A percentile compares a stretch with the other conserved stretches of the same genome.
Conservation (phyloP, 176 grass and related monocot species). For the Typha latifolia region DNA sequence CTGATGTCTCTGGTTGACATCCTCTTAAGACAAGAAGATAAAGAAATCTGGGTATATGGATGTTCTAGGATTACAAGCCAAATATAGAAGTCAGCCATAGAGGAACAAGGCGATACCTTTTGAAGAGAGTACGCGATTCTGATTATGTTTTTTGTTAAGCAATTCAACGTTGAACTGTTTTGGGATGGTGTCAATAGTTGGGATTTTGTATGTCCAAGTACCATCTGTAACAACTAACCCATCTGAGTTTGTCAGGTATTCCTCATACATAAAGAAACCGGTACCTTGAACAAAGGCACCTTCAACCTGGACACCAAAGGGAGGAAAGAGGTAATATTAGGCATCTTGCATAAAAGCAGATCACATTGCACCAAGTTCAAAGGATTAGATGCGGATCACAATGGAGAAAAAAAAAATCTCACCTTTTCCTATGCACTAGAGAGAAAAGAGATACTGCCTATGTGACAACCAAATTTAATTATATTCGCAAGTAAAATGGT, state of each 20-base stretch:
- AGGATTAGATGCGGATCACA: background rate
- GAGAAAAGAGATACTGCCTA: too few species aligned
- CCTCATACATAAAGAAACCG: constrained; percentile 25
- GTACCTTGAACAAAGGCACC: constrained; percentile 30
- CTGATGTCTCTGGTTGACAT: background rate
- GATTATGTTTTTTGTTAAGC: constrained; percentile 71
- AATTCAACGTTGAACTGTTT: constrained; percentile 86
- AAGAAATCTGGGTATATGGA: background rate
- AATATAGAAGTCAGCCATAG: background rate
- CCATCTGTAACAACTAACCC: constrained; percentile 66
- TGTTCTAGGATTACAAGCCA: background rate
- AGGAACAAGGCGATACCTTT: constrained; percentile 41
- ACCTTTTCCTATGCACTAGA: too few species aligned
- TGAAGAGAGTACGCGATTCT: constrained; percentile 82
- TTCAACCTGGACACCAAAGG: constrained; percentile 12
- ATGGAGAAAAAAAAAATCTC: background rate
- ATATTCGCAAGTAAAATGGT: too few species aligned
- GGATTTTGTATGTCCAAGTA: constrained; percentile 97
- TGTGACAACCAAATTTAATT: too few species aligned
- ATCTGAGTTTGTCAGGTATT: constrained; percentile 12
- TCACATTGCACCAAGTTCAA: background rate
- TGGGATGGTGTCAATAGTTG: constrained; percentile 81
- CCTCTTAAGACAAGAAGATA: background rate
- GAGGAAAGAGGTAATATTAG: background rate
- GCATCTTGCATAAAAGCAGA: background rate